Conservation (phyloP, 208 protist genomes). For the Wallacemonas rigidus region DNA sequence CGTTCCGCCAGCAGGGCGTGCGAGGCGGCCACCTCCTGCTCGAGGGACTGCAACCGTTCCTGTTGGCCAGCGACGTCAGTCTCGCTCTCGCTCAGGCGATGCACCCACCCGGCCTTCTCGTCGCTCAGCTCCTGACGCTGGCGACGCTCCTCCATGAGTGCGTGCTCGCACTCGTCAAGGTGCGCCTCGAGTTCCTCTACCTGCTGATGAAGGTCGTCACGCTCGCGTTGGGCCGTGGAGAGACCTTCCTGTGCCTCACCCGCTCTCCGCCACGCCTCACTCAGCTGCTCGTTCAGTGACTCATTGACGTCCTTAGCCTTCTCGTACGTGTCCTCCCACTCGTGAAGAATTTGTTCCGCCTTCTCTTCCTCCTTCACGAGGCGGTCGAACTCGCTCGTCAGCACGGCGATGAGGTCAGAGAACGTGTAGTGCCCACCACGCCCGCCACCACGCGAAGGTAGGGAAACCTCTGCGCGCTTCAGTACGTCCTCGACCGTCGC, state of each 20-base stretch:
- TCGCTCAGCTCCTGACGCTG: slow-evolving; percentile 54
- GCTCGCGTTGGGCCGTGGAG: slow-evolving; percentile 42
- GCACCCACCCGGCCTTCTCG: slow-evolving; percentile 34
- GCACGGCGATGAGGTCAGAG: slow-evolving; percentile 37
- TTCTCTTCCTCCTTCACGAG: slow-evolving; percentile 19
- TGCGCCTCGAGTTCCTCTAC: slow-evolving; percentile 32
- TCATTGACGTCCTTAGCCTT: slow-evolving; percentile 72
- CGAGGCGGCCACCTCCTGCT: slow-evolving; percentile 46
- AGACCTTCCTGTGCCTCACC: slow-evolving; percentile 60
- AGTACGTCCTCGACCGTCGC: slow-evolving; percentile 26
- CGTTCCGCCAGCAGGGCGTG: slow-evolving; percentile 32
- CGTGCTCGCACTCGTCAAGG: slow-evolving; percentile 30
- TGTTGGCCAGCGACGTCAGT: slow-evolving; percentile 16
- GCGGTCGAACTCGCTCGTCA: slow-evolving; percentile 44
- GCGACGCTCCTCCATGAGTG: slow-evolving; percentile 26
- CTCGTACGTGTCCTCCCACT: slow-evolving; percentile 87
- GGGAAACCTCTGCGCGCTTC: slow-evolving; percentile 29
- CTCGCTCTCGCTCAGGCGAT: slow-evolving; percentile 13
- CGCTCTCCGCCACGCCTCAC: slow-evolving; percentile 59
- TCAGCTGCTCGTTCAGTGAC: slow-evolving; percentile 60
- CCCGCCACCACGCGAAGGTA: slow-evolving; percentile 10
- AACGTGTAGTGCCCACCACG: slow-evolving; percentile 25
- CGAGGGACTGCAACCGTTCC: slow-evolving; percentile 20
- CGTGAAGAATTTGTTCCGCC: slow-evolving; percentile 41
- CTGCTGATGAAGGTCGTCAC: slow-evolving; percentile 36